Conservation (phyloP, 2,329 filamentous ascomycete genomes). For the Aspergillus sp. region DNA sequence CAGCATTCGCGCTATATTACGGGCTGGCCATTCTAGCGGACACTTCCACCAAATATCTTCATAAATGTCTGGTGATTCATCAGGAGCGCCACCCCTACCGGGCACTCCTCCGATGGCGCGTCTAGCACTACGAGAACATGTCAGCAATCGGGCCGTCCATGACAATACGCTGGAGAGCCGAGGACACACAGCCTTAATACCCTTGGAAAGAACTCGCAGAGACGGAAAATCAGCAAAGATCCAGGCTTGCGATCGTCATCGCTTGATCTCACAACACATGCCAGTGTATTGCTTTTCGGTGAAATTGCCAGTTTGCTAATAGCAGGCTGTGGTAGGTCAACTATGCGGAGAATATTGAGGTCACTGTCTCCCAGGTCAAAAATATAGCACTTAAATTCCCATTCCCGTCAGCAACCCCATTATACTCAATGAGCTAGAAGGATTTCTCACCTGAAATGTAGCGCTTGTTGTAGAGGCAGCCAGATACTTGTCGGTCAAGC, state of each 20-base stretch:
- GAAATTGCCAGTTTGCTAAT: constrained; percentile 1
- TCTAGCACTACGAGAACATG: not conserved
- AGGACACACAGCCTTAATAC: not conserved
- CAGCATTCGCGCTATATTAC: not conserved
- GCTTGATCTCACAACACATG: not conserved
- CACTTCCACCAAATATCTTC: not conserved
- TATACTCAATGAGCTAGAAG: too few species aligned
- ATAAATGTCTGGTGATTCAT: not conserved
- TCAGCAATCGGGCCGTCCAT: not conserved
- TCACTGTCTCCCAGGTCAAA: not conserved
- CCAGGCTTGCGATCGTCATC: not conserved
- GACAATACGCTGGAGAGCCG: not conserved
- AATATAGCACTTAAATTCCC: not conserved
- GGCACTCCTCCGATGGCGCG: too few species aligned
- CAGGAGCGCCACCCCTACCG: too few species aligned
- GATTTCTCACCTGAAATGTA: not conserved
- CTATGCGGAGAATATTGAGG: not conserved
- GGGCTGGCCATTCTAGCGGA: not conserved
- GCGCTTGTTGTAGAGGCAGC: not conserved
- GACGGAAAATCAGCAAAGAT: not conserved
- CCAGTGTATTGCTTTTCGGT: not conserved
- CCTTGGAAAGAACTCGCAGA: not conserved
- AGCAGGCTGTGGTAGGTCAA: not conserved
- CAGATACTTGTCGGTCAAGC: not conserved
- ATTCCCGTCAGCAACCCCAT: not conserved